phyloP scores from a whole-genome alignment of 345 rosid genomes.

The Gossypium mustelinum region DNA sequence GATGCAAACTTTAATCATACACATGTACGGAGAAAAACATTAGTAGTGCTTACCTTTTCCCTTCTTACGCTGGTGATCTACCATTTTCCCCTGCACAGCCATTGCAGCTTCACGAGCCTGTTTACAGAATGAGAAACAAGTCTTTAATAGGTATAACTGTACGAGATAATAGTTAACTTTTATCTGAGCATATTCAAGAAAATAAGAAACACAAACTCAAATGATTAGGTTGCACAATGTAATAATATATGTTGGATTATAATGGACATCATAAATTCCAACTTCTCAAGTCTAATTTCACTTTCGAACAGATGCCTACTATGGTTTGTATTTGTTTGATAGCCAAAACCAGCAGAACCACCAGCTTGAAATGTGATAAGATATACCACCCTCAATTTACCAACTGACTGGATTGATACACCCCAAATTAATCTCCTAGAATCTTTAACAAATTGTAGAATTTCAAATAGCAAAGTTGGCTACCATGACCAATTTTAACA shows the following conservation, averaged over 20 bases:
- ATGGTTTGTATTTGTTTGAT: neutral
- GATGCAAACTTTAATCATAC: neutral
- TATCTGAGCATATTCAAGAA: neutral
- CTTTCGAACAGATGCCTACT: neutral
- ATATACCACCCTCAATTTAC: neutral
- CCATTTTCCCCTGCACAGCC: constrained; percentile 79
- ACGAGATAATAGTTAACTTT: neutral
- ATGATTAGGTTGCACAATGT: neutral
- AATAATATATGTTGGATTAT: neutral
- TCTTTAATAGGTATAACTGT: neutral
- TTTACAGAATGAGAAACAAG: constrained; percentile 6
- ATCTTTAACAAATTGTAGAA: neutral
- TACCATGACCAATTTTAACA: neutral
- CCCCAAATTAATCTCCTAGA: neutral
- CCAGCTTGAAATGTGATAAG: neutral
- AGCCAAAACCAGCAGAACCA: neutral
- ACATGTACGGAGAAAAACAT: neutral
- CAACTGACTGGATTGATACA: neutral
- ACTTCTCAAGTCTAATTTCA: neutral
- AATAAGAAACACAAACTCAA: neutral
- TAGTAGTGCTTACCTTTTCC: constrained; percentile 63
- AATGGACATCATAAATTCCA: neutral
- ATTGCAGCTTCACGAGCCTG: constrained; percentile 97
- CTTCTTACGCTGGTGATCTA: constrained; percentile 89
- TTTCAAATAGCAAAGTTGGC: constrained; percentile 5